Conservation (phyloP, 805 yeast species). For the Cyberlindnera euphorbiiphila region DNA sequence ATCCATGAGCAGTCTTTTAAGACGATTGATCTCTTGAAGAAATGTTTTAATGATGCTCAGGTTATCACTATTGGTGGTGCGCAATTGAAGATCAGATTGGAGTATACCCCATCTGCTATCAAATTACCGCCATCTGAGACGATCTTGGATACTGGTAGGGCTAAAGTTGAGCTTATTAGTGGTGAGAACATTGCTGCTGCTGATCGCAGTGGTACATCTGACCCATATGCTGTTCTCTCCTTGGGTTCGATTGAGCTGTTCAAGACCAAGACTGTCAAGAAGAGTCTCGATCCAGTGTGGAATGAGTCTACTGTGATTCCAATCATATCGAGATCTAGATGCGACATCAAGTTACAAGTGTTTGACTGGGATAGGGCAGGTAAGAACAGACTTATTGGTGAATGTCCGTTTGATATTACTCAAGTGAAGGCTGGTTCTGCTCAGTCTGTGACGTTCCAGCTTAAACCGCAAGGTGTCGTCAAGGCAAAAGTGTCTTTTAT, state of each 20-base stretch:
- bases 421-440: slow-evolving; percentile 42
- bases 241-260: slow-evolving; percentile 51
- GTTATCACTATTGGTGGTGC: slow-evolving; percentile 42
- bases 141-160: slow-evolving; percentile 62
- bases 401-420: slow-evolving; percentile 45
- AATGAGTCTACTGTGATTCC: slow-evolving; percentile 61
- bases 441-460: slow-evolving; percentile 43
- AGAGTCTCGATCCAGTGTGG: slow-evolving; percentile 72
- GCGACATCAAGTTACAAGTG: slow-evolving; percentile 44
- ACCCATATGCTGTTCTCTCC: slow-evolving; percentile 56
- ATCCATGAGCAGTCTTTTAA: slow-evolving; percentile 44
- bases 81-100: slow-evolving; percentile 45
- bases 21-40: slow-evolving; percentile 52
- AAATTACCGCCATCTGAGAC: slow-evolving; percentile 56
- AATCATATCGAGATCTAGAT: slow-evolving; percentile 58
- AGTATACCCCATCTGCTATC: slow-evolving; percentile 56
- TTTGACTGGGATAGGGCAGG: slow-evolving; percentile 82
- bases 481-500: slow-evolving; percentile 49
- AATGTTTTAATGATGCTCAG: slow-evolving; percentile 44
- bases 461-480: slow-evolving; percentile 66
- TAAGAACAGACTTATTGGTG: slow-evolving; percentile 58
- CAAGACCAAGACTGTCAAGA: slow-evolving; percentile 61
- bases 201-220: slow-evolving; percentile 74
- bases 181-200: slow-evolving; percentile 54
- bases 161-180: slow-evolving; percentile 52